Base-by-base conservation (phyloP, 441 rosid species). In the Mallotus japonicus region DNA sequence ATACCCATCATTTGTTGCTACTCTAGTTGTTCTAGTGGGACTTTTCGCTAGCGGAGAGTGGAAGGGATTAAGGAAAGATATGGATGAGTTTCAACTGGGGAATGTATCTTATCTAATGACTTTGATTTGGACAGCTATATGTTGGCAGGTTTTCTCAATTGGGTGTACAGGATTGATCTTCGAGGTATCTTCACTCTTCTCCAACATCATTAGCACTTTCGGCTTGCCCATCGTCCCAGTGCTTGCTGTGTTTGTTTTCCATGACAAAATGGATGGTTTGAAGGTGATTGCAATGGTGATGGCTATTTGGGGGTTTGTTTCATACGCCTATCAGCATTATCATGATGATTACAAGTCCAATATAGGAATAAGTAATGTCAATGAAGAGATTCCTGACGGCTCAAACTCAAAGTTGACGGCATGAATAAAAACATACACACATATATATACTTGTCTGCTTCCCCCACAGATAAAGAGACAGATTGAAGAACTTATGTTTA, bases 21-120 rank as follows among this genome's bases (percentile, higher is more conserved):
- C 86, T 0, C 64, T 70, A 40, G 77, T 75, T 1, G 75, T 81
- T 51, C 62, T 84, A 3, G 79, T 80, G 8, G 92, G 92, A 40
- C 74, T 89, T 16, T 82, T 86, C 10, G 88, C 80, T 0, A 86
- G 94, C 57, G 86, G 89, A 6, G 87, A 87, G 57, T 81, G 92
- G 89, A 78, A 59, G 19, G 66, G 24, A 9, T 73, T 86, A 28
- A 59, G 65, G 15, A 65, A 17, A 19, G 92, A 89, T 60, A 85
- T 89, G 89, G 80, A 80, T 19, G 75, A 1, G 2, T 85, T 62
- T 68, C 5, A 62, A 17, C 3, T 73, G 62, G 90, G 90, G 5
- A 71, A 79, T 1, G 74, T 77, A 1, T 79, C 85, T 0, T 89
- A 84, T 73, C 24, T 80, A 3, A 79, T 87, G 92, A 85, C 80